Conservation (phyloP, 2,329 filamentous ascomycete species). For the Aspergillus ustus region DNA sequence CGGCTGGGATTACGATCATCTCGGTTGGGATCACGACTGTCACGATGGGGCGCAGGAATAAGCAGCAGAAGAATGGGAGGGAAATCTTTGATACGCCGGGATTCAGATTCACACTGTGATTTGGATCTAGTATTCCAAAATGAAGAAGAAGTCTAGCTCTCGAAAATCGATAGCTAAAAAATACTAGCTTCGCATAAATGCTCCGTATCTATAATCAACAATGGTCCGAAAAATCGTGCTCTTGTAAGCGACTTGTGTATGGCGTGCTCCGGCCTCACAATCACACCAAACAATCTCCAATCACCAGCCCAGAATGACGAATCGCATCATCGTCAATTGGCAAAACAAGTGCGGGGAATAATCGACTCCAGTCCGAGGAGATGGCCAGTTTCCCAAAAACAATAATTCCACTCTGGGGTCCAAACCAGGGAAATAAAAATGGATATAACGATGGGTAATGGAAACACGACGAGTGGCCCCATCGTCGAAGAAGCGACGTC, state of each 20-base stretch:
- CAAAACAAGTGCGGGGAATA: constrained; percentile 7
- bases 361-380: no score
- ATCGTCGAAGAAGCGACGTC: constrained; percentile 3
- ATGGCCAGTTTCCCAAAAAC: no score
- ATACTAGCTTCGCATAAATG: no score
- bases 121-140: no score
- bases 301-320: constrained; percentile 4
- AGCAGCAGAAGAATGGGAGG: constrained; percentile 3
- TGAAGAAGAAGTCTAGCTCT: no score
- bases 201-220: no score
- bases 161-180: background rate
- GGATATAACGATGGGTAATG: background rate
- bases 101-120: constrained; percentile 18
- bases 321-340: constrained; percentile 5
- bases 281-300: constrained; percentile 7
- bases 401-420: no score
- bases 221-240: no score
- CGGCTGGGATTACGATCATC: constrained; percentile 10
- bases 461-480: constrained; percentile 8
- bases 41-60: constrained; percentile 12
- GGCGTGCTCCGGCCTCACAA: constrained; percentile 15
- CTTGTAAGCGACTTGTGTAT: background rate
- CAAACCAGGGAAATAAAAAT: background rate
- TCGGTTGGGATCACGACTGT: constrained; percentile 16
- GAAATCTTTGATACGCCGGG: constrained; percentile 13